A percentile compares a stretch with the other conserved stretches of the same genome.
Conservation (phyloP, 31 red algal species). For the Odonthalia washingtoniensis region DNA sequence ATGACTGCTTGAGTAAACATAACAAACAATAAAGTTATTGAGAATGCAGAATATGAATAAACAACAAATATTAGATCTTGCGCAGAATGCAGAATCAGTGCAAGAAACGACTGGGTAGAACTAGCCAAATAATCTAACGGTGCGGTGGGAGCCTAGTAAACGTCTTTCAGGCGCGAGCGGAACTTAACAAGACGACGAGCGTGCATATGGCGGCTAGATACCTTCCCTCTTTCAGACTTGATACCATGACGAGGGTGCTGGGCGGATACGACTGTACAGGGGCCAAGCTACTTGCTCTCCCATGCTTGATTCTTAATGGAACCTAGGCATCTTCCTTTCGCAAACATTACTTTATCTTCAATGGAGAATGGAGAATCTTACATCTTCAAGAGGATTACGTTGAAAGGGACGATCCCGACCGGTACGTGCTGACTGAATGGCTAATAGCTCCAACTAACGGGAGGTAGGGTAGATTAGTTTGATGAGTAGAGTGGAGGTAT, state of each 20-base stretch:
- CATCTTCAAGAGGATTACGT: not conserved
- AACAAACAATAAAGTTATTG: too few species aligned
- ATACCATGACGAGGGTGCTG: not conserved
- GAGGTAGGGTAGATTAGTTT: not conserved
- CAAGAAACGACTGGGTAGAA: too few species aligned
- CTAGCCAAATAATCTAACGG: too few species aligned
- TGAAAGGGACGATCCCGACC: not conserved
- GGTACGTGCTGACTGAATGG: not conserved
- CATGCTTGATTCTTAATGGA: not conserved
- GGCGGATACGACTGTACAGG: not conserved
- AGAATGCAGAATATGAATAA: too few species aligned
- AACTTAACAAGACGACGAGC: constrained; percentile 17
- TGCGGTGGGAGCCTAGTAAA: too few species aligned
- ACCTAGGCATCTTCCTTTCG: not conserved
- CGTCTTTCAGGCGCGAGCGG: too few species aligned
- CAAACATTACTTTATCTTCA: not conserved
- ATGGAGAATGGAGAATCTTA: not conserved
- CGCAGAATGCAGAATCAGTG: too few species aligned
- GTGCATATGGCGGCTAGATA: not conserved
- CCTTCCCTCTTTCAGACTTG: not conserved
- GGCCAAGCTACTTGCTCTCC: not conserved
- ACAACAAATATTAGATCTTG: too few species aligned
- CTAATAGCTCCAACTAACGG: not conserved
- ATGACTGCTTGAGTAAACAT: too few species aligned
- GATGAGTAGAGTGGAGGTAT: constrained; percentile 1